phyloP scores from a whole-genome alignment of 1,139 yeast species.

The Kodamaea plutei region DNA sequence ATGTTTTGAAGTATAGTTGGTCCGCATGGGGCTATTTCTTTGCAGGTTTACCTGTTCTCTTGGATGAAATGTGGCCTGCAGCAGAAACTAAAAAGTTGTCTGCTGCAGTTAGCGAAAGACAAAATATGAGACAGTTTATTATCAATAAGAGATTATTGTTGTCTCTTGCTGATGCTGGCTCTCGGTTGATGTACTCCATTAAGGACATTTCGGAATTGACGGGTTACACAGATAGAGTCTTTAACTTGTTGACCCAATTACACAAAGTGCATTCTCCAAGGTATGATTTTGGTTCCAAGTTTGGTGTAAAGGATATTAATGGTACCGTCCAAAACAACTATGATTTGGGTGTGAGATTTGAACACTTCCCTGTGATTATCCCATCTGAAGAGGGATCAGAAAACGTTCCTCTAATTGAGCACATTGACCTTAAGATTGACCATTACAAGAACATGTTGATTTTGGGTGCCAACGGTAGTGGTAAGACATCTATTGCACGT shows the following conservation, averaged over 20 bases:
- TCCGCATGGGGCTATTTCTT: slow-evolving; percentile 89
- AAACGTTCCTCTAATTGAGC: slow-evolving; percentile 50
- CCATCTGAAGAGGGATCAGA: slow-evolving; percentile 62
- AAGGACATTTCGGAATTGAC: slow-evolving; percentile 90
- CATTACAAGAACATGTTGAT: slow-evolving; percentile 72
- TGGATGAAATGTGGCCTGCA: slow-evolving; percentile 42
- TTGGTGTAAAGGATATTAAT: slow-evolving; percentile 53
- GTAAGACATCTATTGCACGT: slow-evolving; percentile 84
- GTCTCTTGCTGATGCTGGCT: slow-evolving; percentile 92
- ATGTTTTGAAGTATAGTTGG: slow-evolving; percentile 88
- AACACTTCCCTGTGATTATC: slow-evolving; percentile 75
- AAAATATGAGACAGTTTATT: slow-evolving; percentile 81
- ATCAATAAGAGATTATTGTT: slow-evolving; percentile 88
- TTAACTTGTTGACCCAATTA: slow-evolving; percentile 65
- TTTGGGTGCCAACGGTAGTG: slow-evolving; percentile 85
- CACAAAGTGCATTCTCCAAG: slow-evolving; percentile 78
- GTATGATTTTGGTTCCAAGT: slow-evolving; percentile 58
- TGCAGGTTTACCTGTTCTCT: slow-evolving; percentile 79
- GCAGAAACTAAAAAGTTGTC: slow-evolving; percentile 9
- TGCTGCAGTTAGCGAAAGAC: slow-evolving; percentile 32
- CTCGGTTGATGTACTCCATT: slow-evolving; percentile 92
- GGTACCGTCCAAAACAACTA: slow-evolving; percentile 83
- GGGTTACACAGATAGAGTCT: slow-evolving; percentile 86
- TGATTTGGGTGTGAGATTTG: slow-evolving; percentile 70
- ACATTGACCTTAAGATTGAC: slow-evolving; percentile 60